These are phyloP conservation scores for Fibroporia radiculosa DNA, from an alignment of 768 basidiomycete species.

Conservation along the genomic window DNA sequence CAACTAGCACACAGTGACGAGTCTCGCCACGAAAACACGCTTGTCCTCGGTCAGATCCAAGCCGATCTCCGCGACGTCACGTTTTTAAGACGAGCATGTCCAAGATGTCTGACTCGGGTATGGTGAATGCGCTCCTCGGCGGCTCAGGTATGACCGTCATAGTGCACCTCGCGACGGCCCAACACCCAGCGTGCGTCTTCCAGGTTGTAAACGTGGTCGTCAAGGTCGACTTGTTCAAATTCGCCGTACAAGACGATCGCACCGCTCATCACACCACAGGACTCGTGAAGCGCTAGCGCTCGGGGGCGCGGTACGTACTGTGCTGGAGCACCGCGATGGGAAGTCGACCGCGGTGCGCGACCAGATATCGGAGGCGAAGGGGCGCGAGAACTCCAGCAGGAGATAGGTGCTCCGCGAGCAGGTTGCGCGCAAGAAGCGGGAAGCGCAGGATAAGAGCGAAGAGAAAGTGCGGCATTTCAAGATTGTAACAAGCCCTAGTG, in stretches of 20 bases:
- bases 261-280: constrained; percentile 70
- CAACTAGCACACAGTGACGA: constrained; percentile 37
- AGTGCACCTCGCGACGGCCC: constrained; percentile 50
- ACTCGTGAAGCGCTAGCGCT: constrained; percentile 72
- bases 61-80: constrained; percentile 93
- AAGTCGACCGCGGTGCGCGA: constrained; percentile 81
- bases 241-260: constrained; percentile 80
- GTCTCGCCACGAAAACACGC: constrained; percentile 61
- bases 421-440: constrained; percentile 35
- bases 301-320: constrained; percentile 63
- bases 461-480: constrained; percentile 64
- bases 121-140: constrained; percentile 81
- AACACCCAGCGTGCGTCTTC: constrained; percentile 66
- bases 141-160: constrained; percentile 73
- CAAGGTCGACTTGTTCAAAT: constrained; percentile 83
- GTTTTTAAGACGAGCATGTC: constrained; percentile 83
- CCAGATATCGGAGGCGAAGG: constrained; percentile 57
- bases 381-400: constrained; percentile 30
- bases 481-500: constrained; percentile 67
- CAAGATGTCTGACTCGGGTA: constrained; percentile 72
- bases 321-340: constrained; percentile 83
- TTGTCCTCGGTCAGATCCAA: constrained; percentile 81
- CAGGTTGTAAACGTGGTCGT: constrained; percentile 62
- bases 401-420: constrained; percentile 48
- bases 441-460: constrained; percentile 32